These are phyloP conservation scores for Solanum megistacrolobum DNA, from an alignment of 257 asterid species.

Conservation along the genomic window DNA sequence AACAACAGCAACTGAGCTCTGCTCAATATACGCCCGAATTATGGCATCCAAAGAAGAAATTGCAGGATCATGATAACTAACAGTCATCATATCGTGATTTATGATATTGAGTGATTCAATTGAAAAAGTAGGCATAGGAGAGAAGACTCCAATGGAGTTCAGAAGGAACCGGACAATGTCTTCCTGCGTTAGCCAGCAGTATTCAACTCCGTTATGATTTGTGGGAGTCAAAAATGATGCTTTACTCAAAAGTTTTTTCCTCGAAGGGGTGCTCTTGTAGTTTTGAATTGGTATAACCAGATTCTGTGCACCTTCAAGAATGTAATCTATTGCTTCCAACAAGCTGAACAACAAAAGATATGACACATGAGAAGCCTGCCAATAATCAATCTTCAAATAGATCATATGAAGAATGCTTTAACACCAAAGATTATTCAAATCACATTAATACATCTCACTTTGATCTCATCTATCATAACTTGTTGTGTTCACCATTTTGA, in stretches of 20 bases:
- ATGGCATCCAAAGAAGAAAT: conserved; percentile 38
- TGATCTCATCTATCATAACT: not conserved
- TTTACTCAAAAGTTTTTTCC: conserved; percentile 29
- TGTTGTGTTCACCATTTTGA: not conserved
- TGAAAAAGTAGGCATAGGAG: conserved; percentile 44
- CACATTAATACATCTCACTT: not conserved
- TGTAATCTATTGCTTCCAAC: conserved; percentile 62
- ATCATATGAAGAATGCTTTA: not conserved
- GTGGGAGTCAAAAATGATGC: conserved; percentile 5
- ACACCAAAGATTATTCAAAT: not conserved
- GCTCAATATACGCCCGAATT: conserved; percentile 33
- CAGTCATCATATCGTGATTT: conserved; percentile 40
- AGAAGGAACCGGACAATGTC: conserved; percentile 70
- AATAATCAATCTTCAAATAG: not conserved
- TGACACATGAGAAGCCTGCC: not conserved
- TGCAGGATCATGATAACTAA: conserved; percentile 44
- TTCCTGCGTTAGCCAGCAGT: conserved; percentile 82
- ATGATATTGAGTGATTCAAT: conserved; percentile 50
- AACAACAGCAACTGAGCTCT: conserved; percentile 58
- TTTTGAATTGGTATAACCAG: conserved; percentile 60
- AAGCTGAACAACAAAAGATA: conserved; percentile 29
- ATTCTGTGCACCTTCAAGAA: conserved; percentile 72
- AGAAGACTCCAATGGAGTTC: conserved; percentile 63
- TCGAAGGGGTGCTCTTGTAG: conserved; percentile 22
- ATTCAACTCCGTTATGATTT: conserved; percentile 22